Conservation (phyloP, 768 basidiomycete genomes). For the Hericium coralloides region DNA sequence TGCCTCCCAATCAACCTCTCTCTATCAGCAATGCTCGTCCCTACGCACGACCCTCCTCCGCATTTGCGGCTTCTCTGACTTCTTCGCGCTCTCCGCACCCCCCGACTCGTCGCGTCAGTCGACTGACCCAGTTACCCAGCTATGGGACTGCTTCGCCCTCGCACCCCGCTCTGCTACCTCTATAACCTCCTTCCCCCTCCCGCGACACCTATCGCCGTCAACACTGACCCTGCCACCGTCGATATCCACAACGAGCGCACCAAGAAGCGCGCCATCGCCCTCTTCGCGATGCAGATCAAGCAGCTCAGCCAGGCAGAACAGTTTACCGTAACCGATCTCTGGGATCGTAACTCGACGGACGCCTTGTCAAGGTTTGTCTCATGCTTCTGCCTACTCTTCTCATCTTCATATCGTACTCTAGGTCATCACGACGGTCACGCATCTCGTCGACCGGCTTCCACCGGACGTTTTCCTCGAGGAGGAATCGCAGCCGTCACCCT, state of each 20-base stretch:
- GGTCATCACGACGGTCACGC: slow-evolving; percentile 87
- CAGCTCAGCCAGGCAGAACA: slow-evolving; percentile 64
- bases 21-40: slow-evolving; percentile 86
- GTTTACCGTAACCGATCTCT: slow-evolving; percentile 88
- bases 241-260: slow-evolving; percentile 70
- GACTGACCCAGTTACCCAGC: slow-evolving; percentile 87
- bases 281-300: slow-evolving; percentile 85
- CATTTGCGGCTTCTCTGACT: slow-evolving; percentile 63
- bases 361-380: slow-evolving; percentile 79
- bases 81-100: slow-evolving; percentile 53
- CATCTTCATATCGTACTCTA: slow-evolving; percentile 22
- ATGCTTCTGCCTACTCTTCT: not conserved
- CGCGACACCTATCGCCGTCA: slow-evolving; percentile 36
- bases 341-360: slow-evolving; percentile 85
- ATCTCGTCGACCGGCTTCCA: slow-evolving; percentile 72
- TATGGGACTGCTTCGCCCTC: slow-evolving; percentile 90
- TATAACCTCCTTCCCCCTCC: slow-evolving; percentile 78
- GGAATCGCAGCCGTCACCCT: slow-evolving; percentile 45
- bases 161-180: slow-evolving; percentile 90
- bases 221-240: slow-evolving; percentile 55
- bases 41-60: slow-evolving; percentile 71
- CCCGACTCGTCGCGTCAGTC: slow-evolving; percentile 58
- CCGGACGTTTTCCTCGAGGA: slow-evolving; percentile 55
- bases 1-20: slow-evolving; percentile 78
- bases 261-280: slow-evolving; percentile 85